These are phyloP conservation scores for Mucor indicus DNA, from an alignment of 371 early-diverging fungal species.

Conservation along the genomic window DNA sequence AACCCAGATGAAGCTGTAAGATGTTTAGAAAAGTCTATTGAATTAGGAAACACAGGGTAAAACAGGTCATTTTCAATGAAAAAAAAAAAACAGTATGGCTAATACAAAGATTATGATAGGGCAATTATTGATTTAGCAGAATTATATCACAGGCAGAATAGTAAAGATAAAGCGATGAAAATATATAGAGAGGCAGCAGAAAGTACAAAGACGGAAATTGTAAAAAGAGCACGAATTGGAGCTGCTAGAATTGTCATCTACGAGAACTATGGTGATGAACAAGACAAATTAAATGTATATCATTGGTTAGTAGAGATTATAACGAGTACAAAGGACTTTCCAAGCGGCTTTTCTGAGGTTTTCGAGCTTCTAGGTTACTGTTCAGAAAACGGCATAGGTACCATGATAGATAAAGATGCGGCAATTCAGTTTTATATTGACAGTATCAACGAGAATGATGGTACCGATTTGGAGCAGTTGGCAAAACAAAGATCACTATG, in stretches of 20 bases:
- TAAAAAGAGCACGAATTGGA: slow-evolving; percentile 10
- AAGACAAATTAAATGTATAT: background rate
- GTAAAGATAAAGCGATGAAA: slow-evolving; percentile 11
- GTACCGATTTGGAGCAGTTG: slow-evolving; percentile 14
- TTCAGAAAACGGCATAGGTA: slow-evolving; percentile 32
- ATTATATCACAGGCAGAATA: slow-evolving; percentile 6
- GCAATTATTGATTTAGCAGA: slow-evolving; percentile 16
- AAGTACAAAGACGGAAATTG: background rate
- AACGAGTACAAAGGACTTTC: background rate
- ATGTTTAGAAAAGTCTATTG: slow-evolving; percentile 24
- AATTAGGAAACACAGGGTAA: slow-evolving; percentile 28
- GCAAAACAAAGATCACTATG: slow-evolving; percentile 26
- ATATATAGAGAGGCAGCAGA: slow-evolving; percentile 16
- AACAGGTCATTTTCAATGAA: background rate
- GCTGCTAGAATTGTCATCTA: slow-evolving; percentile 1
- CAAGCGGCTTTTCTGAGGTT: background rate
- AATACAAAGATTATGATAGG: background rate
- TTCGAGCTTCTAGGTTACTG: slow-evolving; percentile 17
- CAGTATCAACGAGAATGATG: background rate
- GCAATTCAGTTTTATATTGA: slow-evolving; percentile 9
- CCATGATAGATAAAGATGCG: slow-evolving; percentile 7
- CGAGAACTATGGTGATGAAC: background rate
- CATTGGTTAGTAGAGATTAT: background rate
- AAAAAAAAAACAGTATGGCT: background rate
- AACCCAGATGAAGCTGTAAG: slow-evolving; percentile 15